A percentile compares a stretch with the other conserved stretches of the same genome.
These are phyloP conservation scores for Cenchrus fungigraminus DNA, from an alignment of 176 grass and related monocot genomes.

Conservation along the genomic window DNA sequence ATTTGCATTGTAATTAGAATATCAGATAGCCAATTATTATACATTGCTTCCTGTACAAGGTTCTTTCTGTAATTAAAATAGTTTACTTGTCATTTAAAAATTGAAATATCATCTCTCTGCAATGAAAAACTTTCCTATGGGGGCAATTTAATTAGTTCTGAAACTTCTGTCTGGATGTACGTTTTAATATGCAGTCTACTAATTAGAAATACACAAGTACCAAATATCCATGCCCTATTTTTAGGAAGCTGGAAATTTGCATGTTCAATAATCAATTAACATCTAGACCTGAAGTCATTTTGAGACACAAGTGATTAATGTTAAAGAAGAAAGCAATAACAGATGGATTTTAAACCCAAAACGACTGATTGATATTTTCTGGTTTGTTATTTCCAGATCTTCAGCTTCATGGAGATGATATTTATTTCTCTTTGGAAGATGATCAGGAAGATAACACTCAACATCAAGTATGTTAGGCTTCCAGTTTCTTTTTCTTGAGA, in stretches of 20 bases:
- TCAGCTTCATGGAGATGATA: conserved; percentile 93
- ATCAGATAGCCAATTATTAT: not conserved
- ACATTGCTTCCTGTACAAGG: not conserved
- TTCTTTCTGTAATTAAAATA: conserved; percentile 6
- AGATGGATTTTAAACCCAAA: not conserved
- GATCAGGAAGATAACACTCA: conserved; percentile 78
- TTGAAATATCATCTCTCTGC: not conserved
- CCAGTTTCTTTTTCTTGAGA: too few species aligned
- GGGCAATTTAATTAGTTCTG: not conserved
- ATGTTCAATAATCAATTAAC: not conserved
- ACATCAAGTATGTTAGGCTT: conserved; percentile 68
- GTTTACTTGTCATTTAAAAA: not conserved
- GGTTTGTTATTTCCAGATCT: conserved; percentile 71
- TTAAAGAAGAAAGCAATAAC: not conserved
- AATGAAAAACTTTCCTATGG: not conserved
- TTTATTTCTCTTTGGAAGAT: conserved; percentile 93
- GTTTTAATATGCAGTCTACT: not conserved
- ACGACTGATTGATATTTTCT: not conserved
- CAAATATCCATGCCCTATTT: not conserved
- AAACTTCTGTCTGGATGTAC: not conserved
- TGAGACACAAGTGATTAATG: not conserved
- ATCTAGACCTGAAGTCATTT: not conserved
- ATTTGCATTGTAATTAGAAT: not conserved
- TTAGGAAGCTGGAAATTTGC: not conserved
- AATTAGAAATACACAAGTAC: not conserved